These are phyloP conservation scores for Lipomyces orientalis DNA, from an alignment of 805 yeast species.

Conservation along the genomic window DNA sequence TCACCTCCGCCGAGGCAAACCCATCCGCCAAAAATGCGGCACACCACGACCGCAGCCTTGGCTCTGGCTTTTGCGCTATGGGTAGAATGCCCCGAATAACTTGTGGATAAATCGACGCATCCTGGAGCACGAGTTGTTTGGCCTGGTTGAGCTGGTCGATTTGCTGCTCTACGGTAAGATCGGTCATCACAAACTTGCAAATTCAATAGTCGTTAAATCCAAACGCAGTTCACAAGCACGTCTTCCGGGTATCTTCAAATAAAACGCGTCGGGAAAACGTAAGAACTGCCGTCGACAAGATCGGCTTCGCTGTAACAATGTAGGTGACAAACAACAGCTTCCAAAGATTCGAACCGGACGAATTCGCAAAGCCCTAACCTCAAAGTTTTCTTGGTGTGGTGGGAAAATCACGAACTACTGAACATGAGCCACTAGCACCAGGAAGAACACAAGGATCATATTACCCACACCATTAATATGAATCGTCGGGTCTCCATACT, in stretches of 20 bases:
- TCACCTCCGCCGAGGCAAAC: slow-evolving; percentile 43
- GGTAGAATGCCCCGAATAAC: slow-evolving; percentile 48
- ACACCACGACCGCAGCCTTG: slow-evolving; percentile 46
- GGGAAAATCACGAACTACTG: neutral
- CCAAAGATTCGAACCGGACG: neutral
- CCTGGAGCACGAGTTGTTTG: slow-evolving; percentile 44
- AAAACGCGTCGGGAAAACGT: neutral
- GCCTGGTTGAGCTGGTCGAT: slow-evolving; percentile 48
- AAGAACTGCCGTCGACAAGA: neutral
- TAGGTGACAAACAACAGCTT: neutral
- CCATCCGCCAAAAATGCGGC: slow-evolving; percentile 48
- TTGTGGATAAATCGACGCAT: slow-evolving; percentile 47
- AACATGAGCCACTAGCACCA: neutral
- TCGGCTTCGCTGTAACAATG: neutral
- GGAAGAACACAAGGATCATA: neutral
- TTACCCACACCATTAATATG: neutral
- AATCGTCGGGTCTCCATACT: neutral
- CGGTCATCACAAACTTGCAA: slow-evolving; percentile 1
- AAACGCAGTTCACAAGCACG: neutral
- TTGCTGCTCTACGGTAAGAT: slow-evolving; percentile 39
- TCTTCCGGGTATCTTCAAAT: neutral
- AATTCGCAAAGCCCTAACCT: neutral
- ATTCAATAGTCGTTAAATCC: neutral
- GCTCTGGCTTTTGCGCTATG: slow-evolving; percentile 46
- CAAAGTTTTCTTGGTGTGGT: neutral